Evolutionary conservation across 305 asterid species (phyloP).

Genomic region (Rubia tinctorum): DNA sequence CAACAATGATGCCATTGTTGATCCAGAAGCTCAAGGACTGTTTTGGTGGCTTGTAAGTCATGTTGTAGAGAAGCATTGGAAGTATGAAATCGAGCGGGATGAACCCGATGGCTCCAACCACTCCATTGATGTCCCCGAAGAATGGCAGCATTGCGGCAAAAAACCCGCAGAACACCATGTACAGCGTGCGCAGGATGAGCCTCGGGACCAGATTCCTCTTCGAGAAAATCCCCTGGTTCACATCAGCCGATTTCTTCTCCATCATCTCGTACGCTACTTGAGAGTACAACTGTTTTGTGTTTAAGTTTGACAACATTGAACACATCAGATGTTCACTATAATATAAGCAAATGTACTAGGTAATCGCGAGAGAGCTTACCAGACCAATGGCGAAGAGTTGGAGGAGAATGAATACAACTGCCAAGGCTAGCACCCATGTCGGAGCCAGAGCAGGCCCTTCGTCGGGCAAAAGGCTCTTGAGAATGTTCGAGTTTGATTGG

Average conservation of each 20-base stretch:
- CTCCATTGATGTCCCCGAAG: constrained; percentile 84
- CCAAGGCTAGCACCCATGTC: constrained; percentile 67
- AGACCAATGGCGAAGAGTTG: constrained; percentile 93
- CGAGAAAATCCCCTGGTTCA: constrained; percentile 65
- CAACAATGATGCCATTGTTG: constrained; percentile 57
- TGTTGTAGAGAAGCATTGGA: constrained; percentile 95
- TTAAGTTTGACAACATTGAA: not conserved
- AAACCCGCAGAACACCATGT: constrained; percentile 65
- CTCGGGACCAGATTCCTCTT: constrained; percentile 76
- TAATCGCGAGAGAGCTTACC: constrained; percentile 38
- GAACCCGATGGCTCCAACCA: constrained; percentile 88
- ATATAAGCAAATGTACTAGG: not conserved
- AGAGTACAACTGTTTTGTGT: constrained; percentile 61
- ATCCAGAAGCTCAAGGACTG: constrained; percentile 54
- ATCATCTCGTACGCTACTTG: constrained; percentile 94
- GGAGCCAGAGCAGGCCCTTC: constrained; percentile 82
- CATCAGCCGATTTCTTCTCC: constrained; percentile 90
- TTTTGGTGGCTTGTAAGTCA: constrained; percentile 57
- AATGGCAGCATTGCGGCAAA: constrained; percentile 92
- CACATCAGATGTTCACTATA: no score
- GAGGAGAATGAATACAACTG: constrained; percentile 57
- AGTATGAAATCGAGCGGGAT: constrained; percentile 90
- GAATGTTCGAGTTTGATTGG: constrained; percentile 65
- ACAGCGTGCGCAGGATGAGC: constrained; percentile 62
- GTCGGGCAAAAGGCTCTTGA: constrained; percentile 81